Percentiles rank a stretch among this genome's conserved stretches.
Conservation (phyloP, 805 yeast species). For the Cyberlindnera veronae region DNA sequence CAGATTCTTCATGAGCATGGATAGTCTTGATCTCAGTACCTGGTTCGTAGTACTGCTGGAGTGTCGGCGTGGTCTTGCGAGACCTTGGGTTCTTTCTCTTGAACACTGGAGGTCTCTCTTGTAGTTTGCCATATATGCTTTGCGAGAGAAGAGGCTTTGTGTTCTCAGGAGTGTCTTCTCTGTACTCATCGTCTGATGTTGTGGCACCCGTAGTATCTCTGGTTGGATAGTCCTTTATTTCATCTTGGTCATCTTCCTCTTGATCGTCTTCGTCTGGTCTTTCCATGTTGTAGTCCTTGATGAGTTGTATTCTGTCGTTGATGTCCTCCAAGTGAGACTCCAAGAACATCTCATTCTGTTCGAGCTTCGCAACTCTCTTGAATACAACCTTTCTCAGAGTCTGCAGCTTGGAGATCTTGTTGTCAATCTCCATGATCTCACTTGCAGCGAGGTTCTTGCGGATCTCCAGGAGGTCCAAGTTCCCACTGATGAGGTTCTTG, state of each 20-base stretch:
- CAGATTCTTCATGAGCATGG: constrained; percentile 48
- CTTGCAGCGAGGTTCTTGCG: constrained; percentile 61
- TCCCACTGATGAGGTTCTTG: constrained; percentile 39
- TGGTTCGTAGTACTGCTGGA: constrained; percentile 60
- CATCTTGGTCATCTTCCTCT: constrained; percentile 8
- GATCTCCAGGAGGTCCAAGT: constrained; percentile 53
- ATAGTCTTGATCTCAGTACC: constrained; percentile 52
- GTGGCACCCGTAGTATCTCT: background rate
- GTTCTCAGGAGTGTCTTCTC: constrained; percentile 18
- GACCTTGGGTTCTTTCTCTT: constrained; percentile 29
- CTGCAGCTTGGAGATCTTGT: constrained; percentile 49
- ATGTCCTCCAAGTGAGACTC: constrained; percentile 46
- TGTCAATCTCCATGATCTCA: constrained; percentile 64
- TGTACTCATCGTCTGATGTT: constrained; percentile 2
- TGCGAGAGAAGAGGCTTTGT: constrained; percentile 36
- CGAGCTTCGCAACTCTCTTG: constrained; percentile 56
- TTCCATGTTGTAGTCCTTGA: constrained; percentile 38
- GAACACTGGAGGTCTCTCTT: constrained; percentile 32
- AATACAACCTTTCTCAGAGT: constrained; percentile 50
- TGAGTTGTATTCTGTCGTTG: constrained; percentile 40
- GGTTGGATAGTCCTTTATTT: background rate
- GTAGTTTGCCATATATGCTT: constrained; percentile 43
- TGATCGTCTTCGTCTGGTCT: constrained; percentile 25
- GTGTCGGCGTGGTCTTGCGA: constrained; percentile 55
- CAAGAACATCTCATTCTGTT: constrained; percentile 54